Conservation (phyloP, 2,329 filamentous ascomycete genomes). For the Madurella mycetomatis region DNA sequence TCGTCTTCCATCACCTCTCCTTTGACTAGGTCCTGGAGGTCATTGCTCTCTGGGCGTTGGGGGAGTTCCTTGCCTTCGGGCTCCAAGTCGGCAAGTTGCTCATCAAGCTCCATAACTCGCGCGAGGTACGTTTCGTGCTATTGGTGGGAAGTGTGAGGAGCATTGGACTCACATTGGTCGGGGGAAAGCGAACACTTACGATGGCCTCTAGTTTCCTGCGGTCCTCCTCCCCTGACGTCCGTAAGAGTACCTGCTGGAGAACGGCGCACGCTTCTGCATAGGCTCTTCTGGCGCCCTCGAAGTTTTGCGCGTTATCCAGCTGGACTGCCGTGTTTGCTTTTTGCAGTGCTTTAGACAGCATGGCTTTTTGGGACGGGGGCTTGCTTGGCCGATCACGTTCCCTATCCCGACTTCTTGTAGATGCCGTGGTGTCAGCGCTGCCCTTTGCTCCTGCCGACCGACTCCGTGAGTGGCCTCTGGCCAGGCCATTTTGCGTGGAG, state of each 20-base stretch:
- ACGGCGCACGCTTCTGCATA: slow-evolving; percentile 89
- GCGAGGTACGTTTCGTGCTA: slow-evolving; percentile 86
- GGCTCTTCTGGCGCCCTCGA: slow-evolving; percentile 82
- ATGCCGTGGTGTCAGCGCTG: slow-evolving; percentile 40
- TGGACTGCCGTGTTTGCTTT: slow-evolving; percentile 95
- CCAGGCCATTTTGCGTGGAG: slow-evolving; percentile 32
- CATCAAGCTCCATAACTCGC: slow-evolving; percentile 80
- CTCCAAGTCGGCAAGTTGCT: slow-evolving; percentile 56
- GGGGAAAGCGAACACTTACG: slow-evolving; percentile 54
- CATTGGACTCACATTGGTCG: background rate
- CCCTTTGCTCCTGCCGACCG: slow-evolving; percentile 43
- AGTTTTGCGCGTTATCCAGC: slow-evolving; percentile 93
- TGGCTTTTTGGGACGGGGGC: slow-evolving; percentile 78
- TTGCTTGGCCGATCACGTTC: slow-evolving; percentile 34
- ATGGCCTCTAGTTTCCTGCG: slow-evolving; percentile 88
- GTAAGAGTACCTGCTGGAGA: slow-evolving; percentile 79
- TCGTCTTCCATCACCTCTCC: slow-evolving; percentile 43
- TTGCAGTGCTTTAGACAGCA: slow-evolving; percentile 91
- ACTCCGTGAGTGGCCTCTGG: slow-evolving; percentile 42
- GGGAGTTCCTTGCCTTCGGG: slow-evolving; percentile 72
- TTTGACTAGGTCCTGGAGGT: slow-evolving; percentile 33
- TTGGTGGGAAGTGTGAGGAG: slow-evolving; percentile 13
- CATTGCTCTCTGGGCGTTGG: slow-evolving; percentile 60
- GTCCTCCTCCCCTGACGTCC: slow-evolving; percentile 81
- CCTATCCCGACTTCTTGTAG: slow-evolving; percentile 28